phyloP scores from a whole-genome alignment of 2,329 filamentous ascomycete species.

The Curvularia sp. region DNA sequence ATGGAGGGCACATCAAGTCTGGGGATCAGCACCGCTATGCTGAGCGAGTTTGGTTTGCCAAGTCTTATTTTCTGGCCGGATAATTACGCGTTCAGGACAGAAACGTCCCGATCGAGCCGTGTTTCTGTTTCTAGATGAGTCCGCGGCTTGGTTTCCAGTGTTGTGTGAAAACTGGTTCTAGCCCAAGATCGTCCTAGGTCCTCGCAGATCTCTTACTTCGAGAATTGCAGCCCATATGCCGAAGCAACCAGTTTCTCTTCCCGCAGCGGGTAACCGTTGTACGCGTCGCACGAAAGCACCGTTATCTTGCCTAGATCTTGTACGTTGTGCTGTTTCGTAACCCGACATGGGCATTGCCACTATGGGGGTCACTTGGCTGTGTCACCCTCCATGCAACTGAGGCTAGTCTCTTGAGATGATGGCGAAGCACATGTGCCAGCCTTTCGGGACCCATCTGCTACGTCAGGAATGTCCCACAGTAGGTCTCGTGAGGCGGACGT shows the following conservation, averaged over 20 bases:
- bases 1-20: constrained; percentile 8
- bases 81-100: constrained; percentile 15
- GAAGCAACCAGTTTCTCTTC: constrained; percentile 11
- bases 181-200: constrained; percentile 18
- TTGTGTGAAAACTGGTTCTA: constrained; percentile 12
- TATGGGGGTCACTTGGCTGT: constrained; percentile 9
- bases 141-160: constrained; percentile 10
- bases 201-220: constrained; percentile 19
- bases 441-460: constrained; percentile 3
- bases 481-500: constrained; percentile 10
- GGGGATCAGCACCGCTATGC: constrained; percentile 20
- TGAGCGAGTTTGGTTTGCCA: constrained; percentile 16
- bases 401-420: constrained; percentile 7
- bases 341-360: neutral
- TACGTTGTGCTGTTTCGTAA: constrained; percentile 5
- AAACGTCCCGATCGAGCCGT: constrained; percentile 8
- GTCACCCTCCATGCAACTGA: constrained; percentile 9
- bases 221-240: constrained; percentile 10
- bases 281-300: neutral
- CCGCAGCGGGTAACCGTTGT: constrained; percentile 6
- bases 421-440: neutral
- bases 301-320: constrained; percentile 4
- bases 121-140: constrained; percentile 18
- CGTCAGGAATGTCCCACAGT: constrained; percentile 11
- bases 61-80: constrained; percentile 7